phyloP scores from a whole-genome alignment of 2,329 filamentous ascomycete species.

The Aspergillus proliferans region DNA sequence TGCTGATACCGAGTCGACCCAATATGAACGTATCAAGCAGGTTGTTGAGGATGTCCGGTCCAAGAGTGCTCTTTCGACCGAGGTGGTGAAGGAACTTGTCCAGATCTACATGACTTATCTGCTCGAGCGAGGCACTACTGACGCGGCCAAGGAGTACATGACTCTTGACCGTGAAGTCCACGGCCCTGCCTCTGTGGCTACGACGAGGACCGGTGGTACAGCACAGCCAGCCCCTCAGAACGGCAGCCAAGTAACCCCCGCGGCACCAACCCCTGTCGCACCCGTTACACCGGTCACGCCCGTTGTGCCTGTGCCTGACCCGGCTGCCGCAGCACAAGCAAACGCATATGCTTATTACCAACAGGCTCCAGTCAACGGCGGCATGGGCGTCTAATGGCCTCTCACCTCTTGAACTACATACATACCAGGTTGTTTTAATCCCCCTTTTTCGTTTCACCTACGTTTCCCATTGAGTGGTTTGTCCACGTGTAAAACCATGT shows the following conservation, averaged over 20 bases:
- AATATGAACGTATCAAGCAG: constrained; percentile 69
- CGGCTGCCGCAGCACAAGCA: constrained; percentile 13
- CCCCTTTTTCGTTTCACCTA: neutral
- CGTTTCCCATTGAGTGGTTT: constrained; percentile 9
- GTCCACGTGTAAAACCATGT: constrained; percentile 14
- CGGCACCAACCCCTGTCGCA: neutral
- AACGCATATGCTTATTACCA: constrained; percentile 28
- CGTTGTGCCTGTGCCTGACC: constrained; percentile 3
- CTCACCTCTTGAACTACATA: constrained; percentile 8
- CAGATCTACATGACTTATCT: constrained; percentile 77
- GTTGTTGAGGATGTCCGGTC: constrained; percentile 69
- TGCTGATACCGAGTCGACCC: constrained; percentile 55
- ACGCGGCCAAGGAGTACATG: constrained; percentile 81
- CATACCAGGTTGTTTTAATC: constrained; percentile 2
- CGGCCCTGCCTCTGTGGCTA: constrained; percentile 48
- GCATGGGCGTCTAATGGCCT: constrained; percentile 10
- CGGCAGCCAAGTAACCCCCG: constrained; percentile 12
- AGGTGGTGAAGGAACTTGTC: constrained; percentile 67
- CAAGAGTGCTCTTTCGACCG: constrained; percentile 63
- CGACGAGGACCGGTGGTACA: constrained; percentile 24
- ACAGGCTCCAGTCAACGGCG: constrained; percentile 23
- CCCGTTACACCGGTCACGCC: constrained; percentile 1
- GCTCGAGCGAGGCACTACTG: constrained; percentile 72
- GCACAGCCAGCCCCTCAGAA: constrained; percentile 15
- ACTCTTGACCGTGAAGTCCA: constrained; percentile 79